phyloP scores from a whole-genome alignment of 208 protist species.

The Leishmania aethiopica region DNA sequence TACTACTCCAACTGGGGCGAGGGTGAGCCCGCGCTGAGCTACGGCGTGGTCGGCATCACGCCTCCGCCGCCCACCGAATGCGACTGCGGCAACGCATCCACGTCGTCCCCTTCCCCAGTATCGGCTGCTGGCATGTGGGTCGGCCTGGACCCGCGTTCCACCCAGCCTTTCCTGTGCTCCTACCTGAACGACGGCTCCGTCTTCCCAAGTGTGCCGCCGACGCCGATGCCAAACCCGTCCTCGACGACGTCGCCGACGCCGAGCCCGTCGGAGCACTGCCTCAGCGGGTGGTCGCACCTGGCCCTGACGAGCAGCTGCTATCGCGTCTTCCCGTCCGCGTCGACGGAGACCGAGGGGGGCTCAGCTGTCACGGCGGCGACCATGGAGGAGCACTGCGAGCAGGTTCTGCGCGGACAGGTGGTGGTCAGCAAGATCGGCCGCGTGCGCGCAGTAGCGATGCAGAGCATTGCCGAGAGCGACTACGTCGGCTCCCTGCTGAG shows the following conservation, averaged over 20 bases:
- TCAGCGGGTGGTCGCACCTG: slow-evolving; percentile 34
- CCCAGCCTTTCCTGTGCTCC: slow-evolving; percentile 64
- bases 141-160: slow-evolving; percentile 44
- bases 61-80: slow-evolving; percentile 10
- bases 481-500: slow-evolving; percentile 45
- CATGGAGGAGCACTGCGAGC: slow-evolving; percentile 48
- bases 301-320: slow-evolving; percentile 35
- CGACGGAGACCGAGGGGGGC: neutral
- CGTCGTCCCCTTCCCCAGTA: too few relatives aligned
- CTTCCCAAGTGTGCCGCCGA: slow-evolving; percentile 27
- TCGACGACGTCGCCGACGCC: slow-evolving; percentile 10
- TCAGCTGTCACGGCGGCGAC: slow-evolving; percentile 35
- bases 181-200: slow-evolving; percentile 73
- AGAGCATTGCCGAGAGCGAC: slow-evolving; percentile 48
- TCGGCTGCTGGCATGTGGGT: slow-evolving; percentile 34
- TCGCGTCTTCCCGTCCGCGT: slow-evolving; percentile 25
- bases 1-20: slow-evolving; percentile 55
- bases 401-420: slow-evolving; percentile 27
- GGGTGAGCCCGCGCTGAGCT: slow-evolving; percentile 38
- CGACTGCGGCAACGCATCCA: neutral
- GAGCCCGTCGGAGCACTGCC: slow-evolving; percentile 14
- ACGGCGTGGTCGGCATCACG: slow-evolving; percentile 52
- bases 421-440: slow-evolving; percentile 26
- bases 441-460: slow-evolving; percentile 47
- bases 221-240: slow-evolving; percentile 16